Conservation (phyloP, 257 asterid species). For the Euphrasia confusa region DNA sequence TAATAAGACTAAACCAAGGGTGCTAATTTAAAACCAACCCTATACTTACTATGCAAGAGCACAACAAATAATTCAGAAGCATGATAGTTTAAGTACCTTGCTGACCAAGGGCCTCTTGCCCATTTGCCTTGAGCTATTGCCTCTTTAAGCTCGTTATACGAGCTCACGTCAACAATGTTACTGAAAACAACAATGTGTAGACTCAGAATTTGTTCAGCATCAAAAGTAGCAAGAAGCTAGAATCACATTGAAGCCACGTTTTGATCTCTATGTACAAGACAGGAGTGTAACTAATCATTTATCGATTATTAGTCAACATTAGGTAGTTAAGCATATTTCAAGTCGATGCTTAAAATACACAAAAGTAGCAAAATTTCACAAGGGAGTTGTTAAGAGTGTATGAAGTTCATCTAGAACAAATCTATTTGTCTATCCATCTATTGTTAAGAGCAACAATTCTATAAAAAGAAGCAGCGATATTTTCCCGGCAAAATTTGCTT, state of each 20-base stretch:
- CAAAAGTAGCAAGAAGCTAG: constrained; percentile 6
- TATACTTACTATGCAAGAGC: neutral
- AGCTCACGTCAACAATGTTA: constrained; percentile 82
- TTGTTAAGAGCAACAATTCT: too few relatives aligned
- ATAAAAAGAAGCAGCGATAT: too few relatives aligned
- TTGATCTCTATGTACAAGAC: too few relatives aligned
- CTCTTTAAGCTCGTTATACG: constrained; percentile 85
- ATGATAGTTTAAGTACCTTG: constrained; percentile 47
- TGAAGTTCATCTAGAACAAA: neutral
- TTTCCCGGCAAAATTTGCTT: too few relatives aligned
- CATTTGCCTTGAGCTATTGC: constrained; percentile 90
- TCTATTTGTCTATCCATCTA: too few relatives aligned
- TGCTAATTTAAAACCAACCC: too few relatives aligned
- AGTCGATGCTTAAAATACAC: neutral
- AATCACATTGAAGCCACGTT: neutral
- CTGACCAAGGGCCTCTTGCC: constrained; percentile 99
- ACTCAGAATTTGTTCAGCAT: constrained; percentile 26
- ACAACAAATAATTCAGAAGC: neutral
- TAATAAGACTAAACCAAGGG: neutral
- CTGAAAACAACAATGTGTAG: constrained; percentile 34
- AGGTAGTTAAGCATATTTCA: neutral
- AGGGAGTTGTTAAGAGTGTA: neutral
- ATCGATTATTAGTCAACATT: neutral
- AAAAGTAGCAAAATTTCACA: neutral
- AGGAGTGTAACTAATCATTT: neutral